Evolutionary conservation across 805 yeast genomes (phyloP), one percentile per base, ranked within the genome.

Genomic region (Vanderwaltozyma polyspora): DNA sequence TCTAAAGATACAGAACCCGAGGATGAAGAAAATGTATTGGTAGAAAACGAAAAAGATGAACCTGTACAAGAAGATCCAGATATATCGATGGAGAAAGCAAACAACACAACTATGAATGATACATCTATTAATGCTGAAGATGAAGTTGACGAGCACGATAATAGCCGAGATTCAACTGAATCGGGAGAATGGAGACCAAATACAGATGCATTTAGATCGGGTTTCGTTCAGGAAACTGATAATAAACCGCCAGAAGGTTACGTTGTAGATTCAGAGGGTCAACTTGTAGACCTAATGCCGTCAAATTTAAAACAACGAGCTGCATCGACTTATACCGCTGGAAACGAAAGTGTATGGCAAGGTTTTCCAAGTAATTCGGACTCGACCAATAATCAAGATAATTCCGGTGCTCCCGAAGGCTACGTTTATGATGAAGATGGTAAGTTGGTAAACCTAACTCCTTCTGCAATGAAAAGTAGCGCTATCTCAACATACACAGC

Each of bases 151-250:
- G 19, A 22, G 11, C 15, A 25, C 3, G 26, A 29, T 10, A 21
- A 10, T 21, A 10, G 10, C 23, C 10, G 10, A 10, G 25, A 16
- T 17, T 25, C 23, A 6, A 31, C 43, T 16, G 53, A 50, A 15
- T 42, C 48, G 14, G 41, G 34, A 18, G 44, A 37, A 19, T 75
- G 82, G 81, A 67, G 65, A 47, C 80, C 80, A 2, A 70, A 74
- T 44, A 74, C 79, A 15, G 52, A 45, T 23, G 45, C 54, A 5
- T 40, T 42, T 23, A 45, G 59, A 43, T 28, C 68, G 59, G 35
- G 62, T 59, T 29, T 72, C 60, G 41, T 70, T 61, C 49, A 53
- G 23, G 60, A 28, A 44, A 66, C 38, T 57, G 61, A 31, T 43
- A 47, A 44, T 34, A 64, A 42, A 10, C 44, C 46, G 3, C 57